Evolutionary conservation across 495 filamentous ascomycete genomes (phyloP).

Genomic region (Penicillium malachiteum): DNA sequence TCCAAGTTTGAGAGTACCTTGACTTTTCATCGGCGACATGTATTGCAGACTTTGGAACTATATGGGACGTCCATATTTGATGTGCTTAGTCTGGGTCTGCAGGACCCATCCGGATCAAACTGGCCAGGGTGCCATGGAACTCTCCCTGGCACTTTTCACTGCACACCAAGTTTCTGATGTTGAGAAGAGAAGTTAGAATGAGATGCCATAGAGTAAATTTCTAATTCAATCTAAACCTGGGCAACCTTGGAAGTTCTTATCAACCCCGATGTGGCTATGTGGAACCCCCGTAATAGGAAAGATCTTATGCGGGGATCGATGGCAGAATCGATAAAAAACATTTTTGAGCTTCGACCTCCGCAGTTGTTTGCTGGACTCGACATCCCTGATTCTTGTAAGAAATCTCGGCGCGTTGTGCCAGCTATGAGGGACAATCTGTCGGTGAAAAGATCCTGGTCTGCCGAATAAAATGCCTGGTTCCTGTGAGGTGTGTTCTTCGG

Average conservation of each 20-base stretch:
- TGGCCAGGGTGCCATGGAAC: neutral
- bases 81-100: neutral
- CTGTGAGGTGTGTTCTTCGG: constrained; percentile 59
- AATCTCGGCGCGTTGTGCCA: neutral
- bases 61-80: constrained; percentile 25
- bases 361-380: neutral
- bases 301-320: neutral
- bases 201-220: no score
- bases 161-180: neutral
- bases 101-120: neutral
- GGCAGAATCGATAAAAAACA: neutral
- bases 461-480: constrained; percentile 28
- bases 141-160: no score
- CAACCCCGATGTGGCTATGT: neutral
- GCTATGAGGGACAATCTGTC: constrained; percentile 10
- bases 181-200: neutral
- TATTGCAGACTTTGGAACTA: constrained; percentile 27
- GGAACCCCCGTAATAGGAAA: neutral
- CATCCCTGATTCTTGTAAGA: neutral
- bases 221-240: no score
- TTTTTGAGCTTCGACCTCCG: neutral
- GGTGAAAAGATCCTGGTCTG: constrained; percentile 1
- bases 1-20: constrained; percentile 16
- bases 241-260: no score
- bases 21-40: constrained; percentile 23